Percentiles rank a stretch among this genome's conserved stretches.
Conservation (phyloP, 805 yeast genomes). For the Zygosaccharomyces gambellarensis region DNA sequence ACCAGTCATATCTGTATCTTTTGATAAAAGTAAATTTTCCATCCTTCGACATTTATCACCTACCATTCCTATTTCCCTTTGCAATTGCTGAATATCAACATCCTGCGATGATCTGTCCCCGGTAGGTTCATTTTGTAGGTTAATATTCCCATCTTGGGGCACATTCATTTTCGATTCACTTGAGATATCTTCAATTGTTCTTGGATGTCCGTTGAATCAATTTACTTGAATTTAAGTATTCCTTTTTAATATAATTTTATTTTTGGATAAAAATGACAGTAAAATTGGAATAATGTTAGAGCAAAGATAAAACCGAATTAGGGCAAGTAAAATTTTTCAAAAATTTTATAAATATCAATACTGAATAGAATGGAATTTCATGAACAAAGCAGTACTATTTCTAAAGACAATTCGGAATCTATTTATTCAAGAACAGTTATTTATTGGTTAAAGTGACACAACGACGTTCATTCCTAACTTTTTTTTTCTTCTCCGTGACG, state of each 20-base stretch:
- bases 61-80: slow-evolving; percentile 11
- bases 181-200: not conserved
- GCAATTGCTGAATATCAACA: slow-evolving; percentile 1
- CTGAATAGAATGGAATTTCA: too few relatives aligned
- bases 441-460: not conserved
- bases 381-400: too few relatives aligned
- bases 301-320: not conserved
- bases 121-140: not conserved
- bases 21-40: slow-evolving; percentile 17
- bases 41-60: slow-evolving; percentile 16
- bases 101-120: not conserved
- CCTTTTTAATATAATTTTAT: not conserved
- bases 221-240: not conserved
- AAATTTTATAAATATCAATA: not conserved
- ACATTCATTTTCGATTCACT: not conserved
- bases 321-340: not conserved
- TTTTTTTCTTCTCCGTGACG: not conserved
- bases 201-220: not conserved
- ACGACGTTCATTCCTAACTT: not conserved
- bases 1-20: slow-evolving; percentile 15
- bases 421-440: not conserved
- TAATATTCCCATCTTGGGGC: not conserved
- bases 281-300: not conserved
- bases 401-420: too few relatives aligned
- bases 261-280: not conserved